Conservation (phyloP, 768 basidiomycete species). For the button mushroom (Agaricus bisporus) region DNA sequence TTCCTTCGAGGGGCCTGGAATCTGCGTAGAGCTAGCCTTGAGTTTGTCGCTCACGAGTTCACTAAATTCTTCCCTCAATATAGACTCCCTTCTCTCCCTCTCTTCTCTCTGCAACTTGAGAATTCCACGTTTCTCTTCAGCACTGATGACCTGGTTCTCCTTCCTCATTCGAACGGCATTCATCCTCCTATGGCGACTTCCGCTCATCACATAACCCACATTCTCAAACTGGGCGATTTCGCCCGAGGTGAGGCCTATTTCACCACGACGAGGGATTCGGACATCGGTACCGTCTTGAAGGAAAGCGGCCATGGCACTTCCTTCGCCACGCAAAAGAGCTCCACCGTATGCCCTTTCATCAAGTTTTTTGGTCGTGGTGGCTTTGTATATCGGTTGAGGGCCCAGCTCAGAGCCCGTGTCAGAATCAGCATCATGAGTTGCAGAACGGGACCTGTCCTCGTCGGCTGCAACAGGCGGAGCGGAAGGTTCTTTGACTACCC, state of each 20-base stretch:
- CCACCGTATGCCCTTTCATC: conserved; percentile 89
- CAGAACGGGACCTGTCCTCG: background rate
- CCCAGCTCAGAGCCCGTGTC: conserved; percentile 60
- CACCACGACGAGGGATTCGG: conserved; percentile 97
- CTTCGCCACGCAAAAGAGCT: conserved; percentile 89
- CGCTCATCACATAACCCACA: conserved; percentile 98
- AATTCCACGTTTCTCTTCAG: conserved; percentile 96
- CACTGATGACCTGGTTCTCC: conserved; percentile 99
- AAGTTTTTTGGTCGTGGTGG: conserved; percentile 41
- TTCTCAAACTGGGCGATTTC: conserved; percentile 85
- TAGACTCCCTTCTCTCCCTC: conserved; percentile 82
- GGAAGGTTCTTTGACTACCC: conserved; percentile 5
- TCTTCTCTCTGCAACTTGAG: conserved; percentile 94
- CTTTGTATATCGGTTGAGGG: conserved; percentile 57
- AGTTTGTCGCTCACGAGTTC: conserved; percentile 76
- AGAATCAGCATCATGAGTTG: conserved; percentile 14
- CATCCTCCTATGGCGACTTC: conserved; percentile 91
- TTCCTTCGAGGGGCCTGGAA: conserved; percentile 3
- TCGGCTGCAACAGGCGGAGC: background rate
- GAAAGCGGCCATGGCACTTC: conserved; percentile 96
- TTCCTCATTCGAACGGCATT: conserved; percentile 98
- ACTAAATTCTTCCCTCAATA: conserved; percentile 85
- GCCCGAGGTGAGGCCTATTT: conserved; percentile 87
- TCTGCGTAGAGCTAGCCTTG: conserved; percentile 30
- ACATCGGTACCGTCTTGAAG: conserved; percentile 74